phyloP scores from a whole-genome alignment of 768 basidiomycete genomes.

The Hysterangium stoloniferum region DNA sequence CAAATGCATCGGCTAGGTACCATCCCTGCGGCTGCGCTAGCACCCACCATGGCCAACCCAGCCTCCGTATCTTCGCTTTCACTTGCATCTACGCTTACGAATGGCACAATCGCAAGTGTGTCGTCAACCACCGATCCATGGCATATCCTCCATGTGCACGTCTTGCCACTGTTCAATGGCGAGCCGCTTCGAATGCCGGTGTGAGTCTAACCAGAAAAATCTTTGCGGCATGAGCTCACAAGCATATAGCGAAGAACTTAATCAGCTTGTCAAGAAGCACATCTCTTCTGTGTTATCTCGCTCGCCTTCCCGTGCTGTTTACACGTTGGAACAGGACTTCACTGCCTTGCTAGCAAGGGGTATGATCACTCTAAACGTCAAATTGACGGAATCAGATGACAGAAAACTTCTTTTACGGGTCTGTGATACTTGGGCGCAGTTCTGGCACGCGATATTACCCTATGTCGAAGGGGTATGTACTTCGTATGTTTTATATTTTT shows the following conservation, averaged over 20 bases:
- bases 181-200: slow-evolving; percentile 81
- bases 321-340: slow-evolving; percentile 69
- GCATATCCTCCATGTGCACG: slow-evolving; percentile 77
- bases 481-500: background rate
- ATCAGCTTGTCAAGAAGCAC: slow-evolving; percentile 70
- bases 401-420: slow-evolving; percentile 68
- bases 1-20: slow-evolving; percentile 80
- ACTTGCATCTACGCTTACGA: slow-evolving; percentile 33
- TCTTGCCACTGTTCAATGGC: slow-evolving; percentile 87
- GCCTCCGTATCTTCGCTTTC: slow-evolving; percentile 20
- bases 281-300: slow-evolving; percentile 67
- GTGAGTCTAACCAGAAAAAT: slow-evolving; percentile 31
- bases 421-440: slow-evolving; percentile 88
- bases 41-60: slow-evolving; percentile 16
- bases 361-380: slow-evolving; percentile 89
- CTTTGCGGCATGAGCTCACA: background rate
- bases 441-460: slow-evolving; percentile 83
- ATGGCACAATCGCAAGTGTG: slow-evolving; percentile 20
- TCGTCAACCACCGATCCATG: slow-evolving; percentile 43
- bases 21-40: slow-evolving; percentile 34
- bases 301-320: slow-evolving; percentile 65
- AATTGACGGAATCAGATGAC: slow-evolving; percentile 69
- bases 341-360: slow-evolving; percentile 77
- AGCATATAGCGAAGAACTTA: slow-evolving; percentile 70
- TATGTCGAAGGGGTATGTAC: slow-evolving; percentile 77